Evolutionary conservation across 768 basidiomycete species (phyloP), one percentile per base, ranked within the genome.

Genomic region (Hericium coralloides): DNA sequence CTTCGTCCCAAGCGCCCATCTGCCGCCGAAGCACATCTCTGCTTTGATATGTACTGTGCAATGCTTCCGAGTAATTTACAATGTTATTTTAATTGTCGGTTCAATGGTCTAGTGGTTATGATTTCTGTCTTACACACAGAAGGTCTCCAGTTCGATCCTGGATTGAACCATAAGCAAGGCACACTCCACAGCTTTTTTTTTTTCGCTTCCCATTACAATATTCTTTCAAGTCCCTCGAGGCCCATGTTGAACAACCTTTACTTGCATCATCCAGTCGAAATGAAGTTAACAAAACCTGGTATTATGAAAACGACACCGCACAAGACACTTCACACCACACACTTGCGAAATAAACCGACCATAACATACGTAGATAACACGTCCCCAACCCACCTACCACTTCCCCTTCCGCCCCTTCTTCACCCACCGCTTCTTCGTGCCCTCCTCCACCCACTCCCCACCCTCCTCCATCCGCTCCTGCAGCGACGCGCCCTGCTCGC

Each of bases 51-150:
- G n/a, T n/a, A 9, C 31, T 1, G 6, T 31, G 5, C 26, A 31
- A 8, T 8, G 9, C 26, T 8, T 31, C 10, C 10, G 2, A 9
- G 4, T 18, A 8, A 4, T 2, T 7, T 38, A 31, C 8, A 1
- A 7, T 18, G 7, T 8, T 12, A 1, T 17, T 38, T 5, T 12
- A 12, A 52, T 45, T 14, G 25, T 50, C 47, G 62, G 62, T 63
- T 63, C 62, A 62, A 59, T 63, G 62, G 62, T 63, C 62, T 63
- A 63, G 62, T 63, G 62, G 62, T 63, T 63, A 63, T 63, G 62
- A 63, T 63, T 62, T 63, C 62, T 63, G 62, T 63, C 62, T 63
- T 63, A 63, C 62, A 63, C 62, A 63, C 62, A 63, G 62, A 63
- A 59, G 62, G 62, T 63, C 62, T 62, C 60, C 62, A 45, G 62